Evolutionary conservation across 108 stramenopile genomes (phyloP).

Genomic region (Epithemia pelagica): DNA sequence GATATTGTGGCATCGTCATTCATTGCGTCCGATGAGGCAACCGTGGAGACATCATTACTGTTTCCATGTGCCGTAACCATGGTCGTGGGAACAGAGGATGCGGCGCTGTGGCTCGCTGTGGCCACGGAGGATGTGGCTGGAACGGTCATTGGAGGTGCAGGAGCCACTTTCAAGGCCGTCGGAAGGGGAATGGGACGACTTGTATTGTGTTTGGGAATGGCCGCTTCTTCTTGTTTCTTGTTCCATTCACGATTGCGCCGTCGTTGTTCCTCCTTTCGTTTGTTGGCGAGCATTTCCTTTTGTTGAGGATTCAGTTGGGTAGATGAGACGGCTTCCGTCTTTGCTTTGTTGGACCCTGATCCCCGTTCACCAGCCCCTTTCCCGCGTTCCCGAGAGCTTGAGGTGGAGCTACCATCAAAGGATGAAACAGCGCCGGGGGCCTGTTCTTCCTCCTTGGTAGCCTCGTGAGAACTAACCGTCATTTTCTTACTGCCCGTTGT

Average conservation of each 20-base stretch:
- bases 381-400: constrained; percentile 2
- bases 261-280: constrained; percentile 63
- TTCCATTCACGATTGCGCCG: constrained; percentile 83
- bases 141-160: background rate
- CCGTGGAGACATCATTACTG: background rate
- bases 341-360: constrained; percentile 10
- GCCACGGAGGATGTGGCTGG: background rate
- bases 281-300: constrained; percentile 35
- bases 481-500: background rate
- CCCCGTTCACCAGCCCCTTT: background rate
- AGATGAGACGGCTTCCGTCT: constrained; percentile 31
- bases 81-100: background rate
- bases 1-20: constrained; percentile 15
- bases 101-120: background rate
- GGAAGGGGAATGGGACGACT: background rate
- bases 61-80: background rate
- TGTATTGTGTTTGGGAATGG: background rate
- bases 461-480: background rate
- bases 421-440: background rate
- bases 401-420: background rate
- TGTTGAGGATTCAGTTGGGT: constrained; percentile 21
- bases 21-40: background rate
- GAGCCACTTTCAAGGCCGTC: background rate
- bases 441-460: background rate
- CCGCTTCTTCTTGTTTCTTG: constrained; percentile 17